A percentile compares a stretch with the other conserved stretches of the same genome.
Conservation (phyloP, 352 stramenopile genomes). For the Plasmopara viticola region DNA sequence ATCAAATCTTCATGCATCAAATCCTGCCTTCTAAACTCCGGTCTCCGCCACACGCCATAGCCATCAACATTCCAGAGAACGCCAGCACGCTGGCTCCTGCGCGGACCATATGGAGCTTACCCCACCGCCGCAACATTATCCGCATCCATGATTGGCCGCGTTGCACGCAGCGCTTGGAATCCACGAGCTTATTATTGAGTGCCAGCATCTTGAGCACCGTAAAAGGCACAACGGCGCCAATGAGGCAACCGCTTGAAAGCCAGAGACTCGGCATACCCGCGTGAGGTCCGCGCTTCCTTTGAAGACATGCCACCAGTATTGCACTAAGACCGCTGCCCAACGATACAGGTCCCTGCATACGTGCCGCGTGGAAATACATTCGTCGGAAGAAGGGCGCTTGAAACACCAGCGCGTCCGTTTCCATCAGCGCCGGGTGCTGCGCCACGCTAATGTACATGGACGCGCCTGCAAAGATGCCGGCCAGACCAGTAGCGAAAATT, state of each 20-base stretch:
- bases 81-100: constrained; percentile 43
- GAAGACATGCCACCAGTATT: constrained; percentile 37
- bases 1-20: background rate
- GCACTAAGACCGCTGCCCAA: constrained; percentile 48
- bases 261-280: constrained; percentile 42
- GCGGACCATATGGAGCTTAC: constrained; percentile 46
- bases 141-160: constrained; percentile 43
- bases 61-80: constrained; percentile 56
- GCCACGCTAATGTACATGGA: constrained; percentile 64
- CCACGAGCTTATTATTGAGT: constrained; percentile 54
- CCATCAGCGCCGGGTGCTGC: constrained; percentile 64
- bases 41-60: constrained; percentile 40
- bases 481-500: constrained; percentile 46
- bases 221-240: constrained; percentile 56
- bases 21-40: constrained; percentile 5
- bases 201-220: constrained; percentile 60
- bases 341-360: constrained; percentile 54
- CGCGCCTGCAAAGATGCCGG: constrained; percentile 62
- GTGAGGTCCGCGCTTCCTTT: constrained; percentile 23
- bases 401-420: constrained; percentile 38
- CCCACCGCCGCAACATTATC: constrained; percentile 48
- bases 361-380: constrained; percentile 73
- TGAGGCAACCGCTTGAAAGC: constrained; percentile 47
- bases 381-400: constrained; percentile 69
- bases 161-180: constrained; percentile 35